A percentile compares a stretch with the other conserved stretches of the same genome.
Conservation (phyloP, 352 stramenopile genomes). For the Salisapilia sapeloensis region DNA sequence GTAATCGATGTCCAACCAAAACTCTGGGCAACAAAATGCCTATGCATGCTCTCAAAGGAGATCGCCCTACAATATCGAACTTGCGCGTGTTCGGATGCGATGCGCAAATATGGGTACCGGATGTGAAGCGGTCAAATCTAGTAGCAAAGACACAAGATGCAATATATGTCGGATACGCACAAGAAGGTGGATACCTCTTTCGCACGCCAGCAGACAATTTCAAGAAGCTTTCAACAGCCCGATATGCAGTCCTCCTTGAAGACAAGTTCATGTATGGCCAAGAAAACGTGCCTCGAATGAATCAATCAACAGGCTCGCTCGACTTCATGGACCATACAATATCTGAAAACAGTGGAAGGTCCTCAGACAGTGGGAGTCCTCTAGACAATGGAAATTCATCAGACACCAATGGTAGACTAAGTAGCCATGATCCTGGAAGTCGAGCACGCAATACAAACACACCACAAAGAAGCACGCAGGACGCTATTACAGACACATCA, state of each 20-base stretch:
- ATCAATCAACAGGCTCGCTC: too few relatives aligned
- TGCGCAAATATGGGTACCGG: slow-evolving; percentile 1
- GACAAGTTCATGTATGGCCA: neutral
- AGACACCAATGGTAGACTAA: too few relatives aligned
- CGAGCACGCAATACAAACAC: too few relatives aligned
- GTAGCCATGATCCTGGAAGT: too few relatives aligned
- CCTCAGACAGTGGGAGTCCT: too few relatives aligned
- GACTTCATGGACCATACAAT: too few relatives aligned
- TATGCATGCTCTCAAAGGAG: neutral
- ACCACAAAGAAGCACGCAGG: too few relatives aligned
- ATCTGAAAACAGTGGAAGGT: too few relatives aligned
- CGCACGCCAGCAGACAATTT: slow-evolving; percentile 2
- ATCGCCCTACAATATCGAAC: neutral
- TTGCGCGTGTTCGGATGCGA: slow-evolving; percentile 3
- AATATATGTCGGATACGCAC: slow-evolving; percentile 3
- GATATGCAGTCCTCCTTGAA: slow-evolving; percentile 3
- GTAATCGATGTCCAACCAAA: slow-evolving; percentile 3
- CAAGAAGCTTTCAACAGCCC: too few relatives aligned
- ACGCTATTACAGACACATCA: too few relatives aligned
- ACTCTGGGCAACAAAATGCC: slow-evolving; percentile 1
- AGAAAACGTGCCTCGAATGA: too few relatives aligned
- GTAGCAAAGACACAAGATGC: slow-evolving; percentile 3
- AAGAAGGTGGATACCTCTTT: slow-evolving; percentile 1
- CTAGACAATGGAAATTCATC: too few relatives aligned
- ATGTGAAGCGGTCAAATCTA: slow-evolving; percentile 3